phyloP scores from a whole-genome alignment of 2,329 filamentous ascomycete genomes.

The Nemania sp. region DNA sequence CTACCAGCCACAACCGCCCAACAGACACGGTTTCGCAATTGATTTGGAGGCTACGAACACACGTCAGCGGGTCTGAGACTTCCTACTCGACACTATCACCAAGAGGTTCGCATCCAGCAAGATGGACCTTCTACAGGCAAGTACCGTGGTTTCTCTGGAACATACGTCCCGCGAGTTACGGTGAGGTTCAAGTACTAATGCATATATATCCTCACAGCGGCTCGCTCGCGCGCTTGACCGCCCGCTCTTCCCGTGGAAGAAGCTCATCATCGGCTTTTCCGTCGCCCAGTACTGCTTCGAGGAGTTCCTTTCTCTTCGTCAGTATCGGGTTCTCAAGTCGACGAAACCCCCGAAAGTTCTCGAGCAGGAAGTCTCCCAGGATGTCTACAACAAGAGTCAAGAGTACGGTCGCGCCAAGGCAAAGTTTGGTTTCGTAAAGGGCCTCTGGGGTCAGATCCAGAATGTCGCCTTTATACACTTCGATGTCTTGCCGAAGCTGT shows the following conservation, averaged over 20 bases:
- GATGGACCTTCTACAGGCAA: conserved; percentile 44
- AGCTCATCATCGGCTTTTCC: conserved; percentile 91
- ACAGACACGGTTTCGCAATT: conserved; percentile 33
- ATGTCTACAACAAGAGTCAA: conserved; percentile 94
- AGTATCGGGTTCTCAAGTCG: conserved; percentile 83
- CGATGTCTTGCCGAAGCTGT: conserved; percentile 88
- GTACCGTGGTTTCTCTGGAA: conserved; percentile 1
- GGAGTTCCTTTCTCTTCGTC: conserved; percentile 83
- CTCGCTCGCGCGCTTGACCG: conserved; percentile 87
- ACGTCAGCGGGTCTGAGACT: conserved; percentile 24
- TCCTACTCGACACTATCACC: conserved; percentile 23
- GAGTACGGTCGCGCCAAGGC: conserved; percentile 96
- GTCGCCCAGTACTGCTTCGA: conserved; percentile 90
- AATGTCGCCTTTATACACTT: conserved; percentile 88
- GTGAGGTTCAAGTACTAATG: conserved; percentile 7
- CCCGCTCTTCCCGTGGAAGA: conserved; percentile 96
- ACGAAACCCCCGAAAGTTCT: conserved; percentile 84
- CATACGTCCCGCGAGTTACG: neutral
- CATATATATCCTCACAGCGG: conserved; percentile 52
- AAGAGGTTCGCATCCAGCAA: conserved; percentile 23
- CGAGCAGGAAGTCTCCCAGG: conserved; percentile 81
- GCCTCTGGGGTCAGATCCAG: conserved; percentile 83
- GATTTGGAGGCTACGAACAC: conserved; percentile 4
- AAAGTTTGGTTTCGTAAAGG: conserved; percentile 79
- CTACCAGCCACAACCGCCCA: no score